Evolutionary conservation across 768 basidiomycete genomes (phyloP).

Genomic region (Boletus rex-veris): DNA sequence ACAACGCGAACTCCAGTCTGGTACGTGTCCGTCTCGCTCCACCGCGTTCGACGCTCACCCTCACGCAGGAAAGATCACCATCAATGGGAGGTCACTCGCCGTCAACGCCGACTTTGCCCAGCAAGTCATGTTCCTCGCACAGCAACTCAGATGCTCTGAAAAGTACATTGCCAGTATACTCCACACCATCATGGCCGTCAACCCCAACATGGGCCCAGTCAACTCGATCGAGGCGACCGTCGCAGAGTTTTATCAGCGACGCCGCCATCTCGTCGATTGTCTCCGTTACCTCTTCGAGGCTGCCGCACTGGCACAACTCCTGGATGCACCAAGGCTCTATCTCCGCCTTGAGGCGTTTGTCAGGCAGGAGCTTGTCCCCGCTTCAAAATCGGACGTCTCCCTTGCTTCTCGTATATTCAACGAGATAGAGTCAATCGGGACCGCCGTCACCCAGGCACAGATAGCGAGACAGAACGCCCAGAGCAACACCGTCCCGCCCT

Average conservation of each 20-base stretch:
- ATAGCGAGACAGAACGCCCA: slow-evolving; percentile 56
- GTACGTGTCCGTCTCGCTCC: slow-evolving; percentile 35
- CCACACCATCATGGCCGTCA: slow-evolving; percentile 56
- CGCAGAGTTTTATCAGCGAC: slow-evolving; percentile 63
- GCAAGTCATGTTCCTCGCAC: slow-evolving; percentile 74
- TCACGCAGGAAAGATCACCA: slow-evolving; percentile 57
- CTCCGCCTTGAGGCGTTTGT: slow-evolving; percentile 54
- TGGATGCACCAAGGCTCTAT: slow-evolving; percentile 46
- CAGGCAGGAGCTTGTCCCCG: slow-evolving; percentile 49
- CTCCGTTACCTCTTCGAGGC: slow-evolving; percentile 65
- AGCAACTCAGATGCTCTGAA: slow-evolving; percentile 81
- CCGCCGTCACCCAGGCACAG: slow-evolving; percentile 51
- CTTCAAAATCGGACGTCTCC: slow-evolving; percentile 36
- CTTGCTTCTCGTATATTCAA: slow-evolving; percentile 57
- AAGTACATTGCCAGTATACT: slow-evolving; percentile 70
- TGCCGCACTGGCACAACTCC: slow-evolving; percentile 45
- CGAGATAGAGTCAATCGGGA: slow-evolving; percentile 60
- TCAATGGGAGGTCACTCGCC: slow-evolving; percentile 64
- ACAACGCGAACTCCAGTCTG: slow-evolving; percentile 65
- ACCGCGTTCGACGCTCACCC: background rate
- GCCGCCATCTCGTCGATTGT: slow-evolving; percentile 69
- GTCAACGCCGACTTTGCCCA: slow-evolving; percentile 78
- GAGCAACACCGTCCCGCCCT: slow-evolving; percentile 53
- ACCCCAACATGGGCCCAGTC: slow-evolving; percentile 60
- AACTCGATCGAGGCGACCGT: slow-evolving; percentile 63